Percentiles rank a stretch among this genome's conserved stretches.
These are phyloP conservation scores for Ganoderma leucocontextum DNA, from an alignment of 1,284 basidiomycete genomes.

Conservation along the genomic window DNA sequence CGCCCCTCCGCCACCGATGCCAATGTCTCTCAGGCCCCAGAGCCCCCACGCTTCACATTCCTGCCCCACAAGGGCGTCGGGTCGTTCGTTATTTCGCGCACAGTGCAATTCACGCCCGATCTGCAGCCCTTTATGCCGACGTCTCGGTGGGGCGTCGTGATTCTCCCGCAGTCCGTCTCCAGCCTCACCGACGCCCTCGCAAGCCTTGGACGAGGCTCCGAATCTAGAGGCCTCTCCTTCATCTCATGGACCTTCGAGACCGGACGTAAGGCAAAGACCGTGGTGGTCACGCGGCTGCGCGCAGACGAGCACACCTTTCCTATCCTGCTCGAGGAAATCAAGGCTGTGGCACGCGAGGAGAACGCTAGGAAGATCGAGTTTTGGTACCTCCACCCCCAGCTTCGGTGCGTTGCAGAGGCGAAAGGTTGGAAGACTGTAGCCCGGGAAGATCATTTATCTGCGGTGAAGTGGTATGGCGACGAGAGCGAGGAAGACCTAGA, in stretches of 20 bases:
- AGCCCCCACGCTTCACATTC: slow-evolving; percentile 47
- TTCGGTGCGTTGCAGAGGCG: slow-evolving; percentile 44
- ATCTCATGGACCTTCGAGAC: slow-evolving; percentile 40
- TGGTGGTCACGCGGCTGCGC: slow-evolving; percentile 61
- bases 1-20: slow-evolving; percentile 20
- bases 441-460: slow-evolving; percentile 58
- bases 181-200: slow-evolving; percentile 17
- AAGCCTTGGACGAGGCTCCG: not conserved
- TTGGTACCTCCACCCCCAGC: slow-evolving; percentile 57
- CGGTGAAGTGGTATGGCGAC: slow-evolving; percentile 65
- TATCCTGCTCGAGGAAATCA: slow-evolving; percentile 48
- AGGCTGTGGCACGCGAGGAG: slow-evolving; percentile 48
- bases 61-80: slow-evolving; percentile 56
- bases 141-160: slow-evolving; percentile 52
- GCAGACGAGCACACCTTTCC: slow-evolving; percentile 48
- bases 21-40: not conserved
- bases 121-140: slow-evolving; percentile 28
- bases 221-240: slow-evolving; percentile 6
- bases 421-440: slow-evolving; percentile 49
- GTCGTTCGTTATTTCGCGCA: slow-evolving; percentile 47
- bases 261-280: slow-evolving; percentile 39
- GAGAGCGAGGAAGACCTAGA: slow-evolving; percentile 48
- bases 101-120: slow-evolving; percentile 31
- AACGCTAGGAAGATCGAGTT: slow-evolving; percentile 57
- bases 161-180: slow-evolving; percentile 19